Evolutionary conservation across 768 basidiomycete species (phyloP).

Genomic region (Pleurotus sapidus): DNA sequence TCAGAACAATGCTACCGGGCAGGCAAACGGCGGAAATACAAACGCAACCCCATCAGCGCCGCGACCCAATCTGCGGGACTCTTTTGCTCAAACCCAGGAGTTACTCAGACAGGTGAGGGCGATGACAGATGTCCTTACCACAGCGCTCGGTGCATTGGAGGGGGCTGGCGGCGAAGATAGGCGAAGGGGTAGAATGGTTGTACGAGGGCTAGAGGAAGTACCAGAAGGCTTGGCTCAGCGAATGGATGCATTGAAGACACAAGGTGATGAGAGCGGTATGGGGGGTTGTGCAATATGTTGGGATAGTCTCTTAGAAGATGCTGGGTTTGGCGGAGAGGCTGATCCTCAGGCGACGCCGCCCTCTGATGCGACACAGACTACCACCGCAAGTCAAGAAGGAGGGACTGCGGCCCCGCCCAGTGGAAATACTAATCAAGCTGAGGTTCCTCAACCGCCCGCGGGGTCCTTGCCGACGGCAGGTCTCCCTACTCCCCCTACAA

Average conservation of each 20-base stretch:
- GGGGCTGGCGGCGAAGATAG: conserved; percentile 47
- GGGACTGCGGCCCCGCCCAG: background rate
- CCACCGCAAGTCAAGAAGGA: no score
- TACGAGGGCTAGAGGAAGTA: conserved; percentile 65
- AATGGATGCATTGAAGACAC: conserved; percentile 33
- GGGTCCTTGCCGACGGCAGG: background rate
- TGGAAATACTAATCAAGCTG: background rate
- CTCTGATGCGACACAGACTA: background rate
- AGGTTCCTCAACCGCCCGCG: conserved; percentile 7
- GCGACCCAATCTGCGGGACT: background rate
- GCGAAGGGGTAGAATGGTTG: conserved; percentile 59
- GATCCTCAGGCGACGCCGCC: conserved; percentile 17
- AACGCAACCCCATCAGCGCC: background rate
- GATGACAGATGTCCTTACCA: conserved; percentile 3
- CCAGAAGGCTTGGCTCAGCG: conserved; percentile 64
- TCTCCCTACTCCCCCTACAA: conserved; percentile 1
- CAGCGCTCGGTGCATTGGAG: background rate
- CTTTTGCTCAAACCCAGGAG: background rate
- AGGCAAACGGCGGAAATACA: background rate
- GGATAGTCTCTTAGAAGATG: conserved; percentile 58
- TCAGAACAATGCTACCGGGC: background rate
- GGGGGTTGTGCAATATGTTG: conserved; percentile 73
- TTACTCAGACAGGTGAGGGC: background rate
- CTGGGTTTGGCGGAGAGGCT: conserved; percentile 18
- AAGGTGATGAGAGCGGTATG: conserved; percentile 25